Conservation (phyloP, 495 filamentous ascomycete genomes). For the Trichoderma erinaceum region DNA sequence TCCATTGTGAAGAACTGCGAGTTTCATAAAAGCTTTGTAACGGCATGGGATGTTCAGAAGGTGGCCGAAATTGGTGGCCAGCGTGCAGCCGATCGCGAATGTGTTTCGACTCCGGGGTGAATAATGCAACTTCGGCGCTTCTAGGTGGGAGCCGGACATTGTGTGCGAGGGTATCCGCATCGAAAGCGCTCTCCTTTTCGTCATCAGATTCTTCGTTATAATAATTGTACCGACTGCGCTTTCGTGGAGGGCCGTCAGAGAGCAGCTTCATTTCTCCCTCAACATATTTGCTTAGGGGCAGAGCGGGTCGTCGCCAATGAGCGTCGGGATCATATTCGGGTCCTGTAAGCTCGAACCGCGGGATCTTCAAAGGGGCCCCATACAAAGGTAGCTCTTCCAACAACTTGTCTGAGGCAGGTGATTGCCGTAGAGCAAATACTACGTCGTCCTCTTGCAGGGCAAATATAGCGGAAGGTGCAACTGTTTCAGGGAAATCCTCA, state of each 20-base stretch:
- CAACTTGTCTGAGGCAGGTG: constrained; percentile 71
- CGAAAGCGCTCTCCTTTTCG: constrained; percentile 42
- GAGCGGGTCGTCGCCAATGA: constrained; percentile 65
- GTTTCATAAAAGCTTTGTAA: constrained; percentile 82
- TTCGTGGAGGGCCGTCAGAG: constrained; percentile 60
- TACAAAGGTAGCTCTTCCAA: constrained; percentile 80
- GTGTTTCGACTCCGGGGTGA: constrained; percentile 80
- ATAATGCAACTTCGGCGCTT: constrained; percentile 74
- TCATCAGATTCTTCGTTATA: constrained; percentile 60
- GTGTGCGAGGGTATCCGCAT: constrained; percentile 37
- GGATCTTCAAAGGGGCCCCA: constrained; percentile 54
- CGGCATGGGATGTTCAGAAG: constrained; percentile 83
- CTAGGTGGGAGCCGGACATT: constrained; percentile 54
- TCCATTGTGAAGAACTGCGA: constrained; percentile 84
- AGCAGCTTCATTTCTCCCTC: constrained; percentile 70
- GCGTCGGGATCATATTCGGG: constrained; percentile 58
- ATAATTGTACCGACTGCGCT: constrained; percentile 75
- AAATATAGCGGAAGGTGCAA: constrained; percentile 73
- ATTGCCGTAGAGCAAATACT: constrained; percentile 68
- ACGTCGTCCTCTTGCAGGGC: constrained; percentile 75
- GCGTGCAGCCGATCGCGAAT: constrained; percentile 87
- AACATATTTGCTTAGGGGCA: constrained; percentile 83
- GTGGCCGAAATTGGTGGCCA: constrained; percentile 89
- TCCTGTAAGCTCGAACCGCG: constrained; percentile 47
- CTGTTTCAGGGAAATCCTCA: constrained; percentile 37